These are phyloP conservation scores for Dactylellina leptospora DNA, from an alignment of 2,329 filamentous ascomycete genomes.

Conservation along the genomic window DNA sequence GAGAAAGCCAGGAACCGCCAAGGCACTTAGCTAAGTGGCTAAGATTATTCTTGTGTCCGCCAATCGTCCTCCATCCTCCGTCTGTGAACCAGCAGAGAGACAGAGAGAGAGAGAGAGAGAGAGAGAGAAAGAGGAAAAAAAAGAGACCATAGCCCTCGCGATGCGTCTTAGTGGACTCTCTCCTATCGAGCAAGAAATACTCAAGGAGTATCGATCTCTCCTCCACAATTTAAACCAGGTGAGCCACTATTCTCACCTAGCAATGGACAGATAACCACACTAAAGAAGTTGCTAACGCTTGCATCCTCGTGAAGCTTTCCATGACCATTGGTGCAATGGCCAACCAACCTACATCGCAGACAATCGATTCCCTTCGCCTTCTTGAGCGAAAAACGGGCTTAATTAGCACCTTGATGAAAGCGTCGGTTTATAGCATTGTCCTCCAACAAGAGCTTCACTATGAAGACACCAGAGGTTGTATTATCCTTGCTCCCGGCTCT, in stretches of 20 bases:
- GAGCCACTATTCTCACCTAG: slow-evolving; percentile 54
- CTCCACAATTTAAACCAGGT: slow-evolving; percentile 92
- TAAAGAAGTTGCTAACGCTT: background rate
- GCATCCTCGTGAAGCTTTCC: slow-evolving; percentile 69
- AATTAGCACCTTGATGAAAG: slow-evolving; percentile 94
- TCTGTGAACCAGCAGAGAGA: no score
- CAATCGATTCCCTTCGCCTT: slow-evolving; percentile 83
- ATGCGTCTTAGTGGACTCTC: slow-evolving; percentile 58
- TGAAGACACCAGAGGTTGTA: slow-evolving; percentile 61
- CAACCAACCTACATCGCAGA: slow-evolving; percentile 77
- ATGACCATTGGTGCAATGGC: slow-evolving; percentile 71
- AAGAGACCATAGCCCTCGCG: no score
- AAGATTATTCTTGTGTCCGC: no score
- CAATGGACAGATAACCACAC: background rate
- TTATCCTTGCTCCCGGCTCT: no score
- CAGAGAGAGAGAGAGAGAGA: no score
- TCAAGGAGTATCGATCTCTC: slow-evolving; percentile 90
- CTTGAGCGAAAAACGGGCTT: slow-evolving; percentile 93
- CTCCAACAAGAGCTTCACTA: slow-evolving; percentile 94
- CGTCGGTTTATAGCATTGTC: slow-evolving; percentile 98
- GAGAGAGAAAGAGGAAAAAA: no score
- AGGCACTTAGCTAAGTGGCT: no score
- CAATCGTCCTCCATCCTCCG: no score
- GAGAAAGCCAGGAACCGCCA: no score
- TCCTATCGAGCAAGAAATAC: slow-evolving; percentile 88